phyloP scores from a whole-genome alignment of 441 rosid genomes.

The Hypseocharis bilobata region DNA sequence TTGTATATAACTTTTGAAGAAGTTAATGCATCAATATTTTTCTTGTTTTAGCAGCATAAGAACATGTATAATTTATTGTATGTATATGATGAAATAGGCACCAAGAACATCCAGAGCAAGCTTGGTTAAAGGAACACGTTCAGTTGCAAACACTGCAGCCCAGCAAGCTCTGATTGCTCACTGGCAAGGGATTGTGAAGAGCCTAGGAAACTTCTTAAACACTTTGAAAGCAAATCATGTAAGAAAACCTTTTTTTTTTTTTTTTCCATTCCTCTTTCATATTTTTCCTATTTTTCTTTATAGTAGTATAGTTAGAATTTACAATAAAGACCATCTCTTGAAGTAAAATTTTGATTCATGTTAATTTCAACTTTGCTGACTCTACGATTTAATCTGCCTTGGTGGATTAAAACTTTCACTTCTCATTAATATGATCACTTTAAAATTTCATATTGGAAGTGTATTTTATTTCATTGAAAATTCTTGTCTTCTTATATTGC shows the following conservation, averaged over 20 bases:
- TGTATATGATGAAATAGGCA: conserved; percentile 44
- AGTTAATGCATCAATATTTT: background rate
- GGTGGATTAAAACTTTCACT: background rate
- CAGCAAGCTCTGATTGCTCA: conserved; percentile 94
- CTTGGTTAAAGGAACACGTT: conserved; percentile 85
- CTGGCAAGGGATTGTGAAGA: conserved; percentile 97
- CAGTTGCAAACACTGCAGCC: conserved; percentile 69
- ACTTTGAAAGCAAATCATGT: conserved; percentile 76
- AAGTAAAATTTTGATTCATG: too few species aligned
- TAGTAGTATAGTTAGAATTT: too few species aligned
- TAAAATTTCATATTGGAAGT: background rate
- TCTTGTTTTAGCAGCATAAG: too few species aligned
- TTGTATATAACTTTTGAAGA: background rate
- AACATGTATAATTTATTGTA: conserved; percentile 2
- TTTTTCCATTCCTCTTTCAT: background rate
- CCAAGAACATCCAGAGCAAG: conserved; percentile 99
- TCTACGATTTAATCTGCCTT: background rate
- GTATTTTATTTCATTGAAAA: too few species aligned
- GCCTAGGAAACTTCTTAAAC: conserved; percentile 80
- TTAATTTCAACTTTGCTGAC: background rate
- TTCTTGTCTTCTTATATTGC: too few species aligned
- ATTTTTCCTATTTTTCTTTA: background rate
- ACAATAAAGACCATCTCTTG: background rate
- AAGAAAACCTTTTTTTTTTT: conserved; percentile 19
- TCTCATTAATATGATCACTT: too few species aligned